A percentile compares a stretch with the other conserved stretches of the same genome.
Conservation (phyloP, 495 filamentous ascomycete genomes). For the Penicillium steckii region DNA sequence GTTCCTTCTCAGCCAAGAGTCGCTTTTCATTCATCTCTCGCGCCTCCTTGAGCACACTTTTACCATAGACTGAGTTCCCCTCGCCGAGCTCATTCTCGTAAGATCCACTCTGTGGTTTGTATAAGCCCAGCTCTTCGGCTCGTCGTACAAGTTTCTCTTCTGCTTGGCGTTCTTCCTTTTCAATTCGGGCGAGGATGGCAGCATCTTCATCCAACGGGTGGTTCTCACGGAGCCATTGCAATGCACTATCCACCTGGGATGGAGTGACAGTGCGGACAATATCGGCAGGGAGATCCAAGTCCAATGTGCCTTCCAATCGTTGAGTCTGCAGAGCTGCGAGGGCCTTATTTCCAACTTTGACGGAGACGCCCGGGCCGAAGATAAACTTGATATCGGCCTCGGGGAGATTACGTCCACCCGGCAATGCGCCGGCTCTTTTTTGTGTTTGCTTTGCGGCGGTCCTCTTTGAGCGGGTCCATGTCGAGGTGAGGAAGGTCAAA, state of each 20-base stretch:
- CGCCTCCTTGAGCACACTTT: slow-evolving; percentile 49
- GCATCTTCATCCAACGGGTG: slow-evolving; percentile 76
- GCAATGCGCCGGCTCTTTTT: slow-evolving; percentile 6
- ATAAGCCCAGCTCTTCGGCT: slow-evolving; percentile 44
- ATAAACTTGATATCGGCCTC: slow-evolving; percentile 57
- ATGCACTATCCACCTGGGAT: slow-evolving; percentile 43
- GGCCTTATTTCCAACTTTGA: slow-evolving; percentile 58
- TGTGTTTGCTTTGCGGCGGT: slow-evolving; percentile 12
- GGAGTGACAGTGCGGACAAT: slow-evolving; percentile 40
- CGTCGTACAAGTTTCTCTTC: slow-evolving; percentile 44
- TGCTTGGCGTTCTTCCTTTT: slow-evolving; percentile 50
- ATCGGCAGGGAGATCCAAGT: slow-evolving; percentile 46
- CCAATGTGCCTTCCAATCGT: slow-evolving; percentile 72
- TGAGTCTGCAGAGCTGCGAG: slow-evolving; percentile 70
- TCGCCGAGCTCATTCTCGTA: slow-evolving; percentile 44
- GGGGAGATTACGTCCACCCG: slow-evolving; percentile 36
- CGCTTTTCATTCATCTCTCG: slow-evolving; percentile 47
- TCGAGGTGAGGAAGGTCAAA: neutral
- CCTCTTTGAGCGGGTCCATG: slow-evolving; percentile 23
- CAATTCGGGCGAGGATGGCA: slow-evolving; percentile 59
- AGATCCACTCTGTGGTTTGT: slow-evolving; percentile 49
- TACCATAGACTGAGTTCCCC: slow-evolving; percentile 38
- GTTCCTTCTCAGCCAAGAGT: slow-evolving; percentile 47
- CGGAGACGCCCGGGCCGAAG: slow-evolving; percentile 55
- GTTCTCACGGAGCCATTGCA: slow-evolving; percentile 66